Evolutionary conservation across 2,329 filamentous ascomycete species (phyloP), one percentile per base, ranked within the genome.

Genomic region (Fusarium kyushuense): DNA sequence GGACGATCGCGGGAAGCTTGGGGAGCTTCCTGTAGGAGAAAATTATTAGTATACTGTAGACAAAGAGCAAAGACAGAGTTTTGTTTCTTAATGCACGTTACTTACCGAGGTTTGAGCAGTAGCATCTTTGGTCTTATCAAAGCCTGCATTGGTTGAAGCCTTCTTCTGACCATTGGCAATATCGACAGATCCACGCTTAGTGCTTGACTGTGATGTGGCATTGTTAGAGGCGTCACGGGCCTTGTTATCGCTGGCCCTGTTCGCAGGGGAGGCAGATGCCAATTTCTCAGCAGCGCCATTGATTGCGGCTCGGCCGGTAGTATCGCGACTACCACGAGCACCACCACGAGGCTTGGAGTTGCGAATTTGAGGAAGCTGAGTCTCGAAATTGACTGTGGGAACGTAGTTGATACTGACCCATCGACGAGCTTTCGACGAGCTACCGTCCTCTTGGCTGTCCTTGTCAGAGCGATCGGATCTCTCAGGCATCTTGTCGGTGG

Each of bases 371-470:
- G 90, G 89, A 40, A 97, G 79, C 29, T 92, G 93, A 1, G 96
- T 97, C 77, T 93, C 91, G 79, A 97, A 98, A 59, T 90, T 90
- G 48, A 96, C 93, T 16, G 89, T 91, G 11, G 94, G 95, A 14
- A 92, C 93, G 74, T 94, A 95, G 33, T 90, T 88, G 58, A 97
- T 87, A 2, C 89, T 86, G 60, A 92, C 89, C 95, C 96, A 98
- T 75, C 90, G 78, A 82, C 87, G 72, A 25, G 80, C 74, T 74
- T 86, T 86, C 48, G 75, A 74, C 62, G 81, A 72, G 21, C 71
- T 68, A 71, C 78, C 72, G 75, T 84, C 72, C 55, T 88, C 89
- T 65, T 89, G 85, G 42, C 79, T 81, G 68, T 92, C 90, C 47
- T 90, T 87, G 65, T 92, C 90, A 45, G 88, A 84, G 14, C 85